Conservation (phyloP, 2,329 filamentous ascomycete species). For the Aureobasidium sp. region DNA sequence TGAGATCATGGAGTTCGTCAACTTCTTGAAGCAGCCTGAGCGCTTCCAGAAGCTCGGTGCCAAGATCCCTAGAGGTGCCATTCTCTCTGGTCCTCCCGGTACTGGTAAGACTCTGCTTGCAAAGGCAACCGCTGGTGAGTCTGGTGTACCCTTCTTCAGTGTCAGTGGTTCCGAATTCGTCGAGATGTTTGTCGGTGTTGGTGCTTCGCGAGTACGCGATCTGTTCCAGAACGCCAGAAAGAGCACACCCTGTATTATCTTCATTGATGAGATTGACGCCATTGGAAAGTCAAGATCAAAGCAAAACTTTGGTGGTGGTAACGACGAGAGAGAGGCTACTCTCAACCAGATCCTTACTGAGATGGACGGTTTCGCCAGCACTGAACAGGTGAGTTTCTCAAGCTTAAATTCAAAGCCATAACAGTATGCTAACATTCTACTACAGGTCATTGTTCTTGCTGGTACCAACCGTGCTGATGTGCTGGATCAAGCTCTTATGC, state of each 20-base stretch:
- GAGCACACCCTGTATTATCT: slow-evolving; percentile 96
- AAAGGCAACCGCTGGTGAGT: slow-evolving; percentile 96
- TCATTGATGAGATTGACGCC: slow-evolving; percentile 98
- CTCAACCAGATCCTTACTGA: slow-evolving; percentile 98
- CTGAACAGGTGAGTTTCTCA: slow-evolving; percentile 52
- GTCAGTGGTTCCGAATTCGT: slow-evolving; percentile 98
- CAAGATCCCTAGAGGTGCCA: slow-evolving; percentile 95
- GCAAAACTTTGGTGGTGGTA: slow-evolving; percentile 76
- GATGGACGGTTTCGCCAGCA: slow-evolving; percentile 98
- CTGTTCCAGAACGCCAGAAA: slow-evolving; percentile 91
- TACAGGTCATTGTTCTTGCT: slow-evolving; percentile 77
- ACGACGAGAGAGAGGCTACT: slow-evolving; percentile 93
- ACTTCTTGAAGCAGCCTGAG: slow-evolving; percentile 88
- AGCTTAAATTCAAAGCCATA: background rate
- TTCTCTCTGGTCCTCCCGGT: slow-evolving; percentile 93
- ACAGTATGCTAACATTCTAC: background rate
- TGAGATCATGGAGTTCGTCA: slow-evolving; percentile 99
- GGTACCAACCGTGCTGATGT: slow-evolving; percentile 95
- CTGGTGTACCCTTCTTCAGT: slow-evolving; percentile 93
- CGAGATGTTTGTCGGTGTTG: slow-evolving; percentile 99
- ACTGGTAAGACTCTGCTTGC: slow-evolving; percentile 97
- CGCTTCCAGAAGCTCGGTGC: slow-evolving; percentile 90
- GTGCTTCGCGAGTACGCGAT: slow-evolving; percentile 88
- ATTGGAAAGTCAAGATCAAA: slow-evolving; percentile 87
- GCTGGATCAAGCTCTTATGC: slow-evolving; percentile 90